phyloP scores from a whole-genome alignment of 2,329 filamentous ascomycete species.

The Lasiodiplodia gonubiensis region DNA sequence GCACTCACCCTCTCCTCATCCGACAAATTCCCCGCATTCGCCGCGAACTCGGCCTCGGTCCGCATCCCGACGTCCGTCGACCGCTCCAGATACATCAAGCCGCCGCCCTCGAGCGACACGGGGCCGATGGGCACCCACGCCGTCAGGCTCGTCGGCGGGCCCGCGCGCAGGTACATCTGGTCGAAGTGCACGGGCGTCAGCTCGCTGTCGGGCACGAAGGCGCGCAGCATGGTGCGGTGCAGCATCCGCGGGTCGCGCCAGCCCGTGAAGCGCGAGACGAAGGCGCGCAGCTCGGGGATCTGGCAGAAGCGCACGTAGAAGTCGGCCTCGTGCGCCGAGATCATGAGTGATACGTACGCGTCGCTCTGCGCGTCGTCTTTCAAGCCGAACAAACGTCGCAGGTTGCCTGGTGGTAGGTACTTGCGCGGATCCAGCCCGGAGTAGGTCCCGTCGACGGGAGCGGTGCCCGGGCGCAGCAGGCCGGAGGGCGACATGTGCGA shows the following conservation, averaged over 20 bases:
- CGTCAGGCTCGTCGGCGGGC: conserved; percentile 27
- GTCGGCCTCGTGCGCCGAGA: conserved; percentile 25
- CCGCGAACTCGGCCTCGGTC: conserved; percentile 28
- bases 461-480: conserved; percentile 14
- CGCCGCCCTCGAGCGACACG: conserved; percentile 26
- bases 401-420: conserved; percentile 9
- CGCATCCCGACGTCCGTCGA: conserved; percentile 1
- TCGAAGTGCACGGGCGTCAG: conserved; percentile 30
- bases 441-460: neutral
- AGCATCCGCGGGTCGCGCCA: conserved; percentile 25
- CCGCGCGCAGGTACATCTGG: conserved; percentile 27
- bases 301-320: conserved; percentile 26
- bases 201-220: conserved; percentile 23
- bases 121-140: conserved; percentile 29
- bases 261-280: conserved; percentile 17
- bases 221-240: conserved; percentile 27
- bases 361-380: conserved; percentile 16
- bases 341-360: conserved; percentile 26
- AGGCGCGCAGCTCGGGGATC: conserved; percentile 14
- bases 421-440: neutral
- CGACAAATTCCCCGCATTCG: neutral
- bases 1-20: conserved; percentile 28
- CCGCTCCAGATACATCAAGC: conserved; percentile 28
- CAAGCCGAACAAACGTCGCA: neutral
- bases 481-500: conserved; percentile 25